Base-by-base conservation (phyloP, 495 filamentous ascomycete species). In the Neurospora sp. region DNA sequence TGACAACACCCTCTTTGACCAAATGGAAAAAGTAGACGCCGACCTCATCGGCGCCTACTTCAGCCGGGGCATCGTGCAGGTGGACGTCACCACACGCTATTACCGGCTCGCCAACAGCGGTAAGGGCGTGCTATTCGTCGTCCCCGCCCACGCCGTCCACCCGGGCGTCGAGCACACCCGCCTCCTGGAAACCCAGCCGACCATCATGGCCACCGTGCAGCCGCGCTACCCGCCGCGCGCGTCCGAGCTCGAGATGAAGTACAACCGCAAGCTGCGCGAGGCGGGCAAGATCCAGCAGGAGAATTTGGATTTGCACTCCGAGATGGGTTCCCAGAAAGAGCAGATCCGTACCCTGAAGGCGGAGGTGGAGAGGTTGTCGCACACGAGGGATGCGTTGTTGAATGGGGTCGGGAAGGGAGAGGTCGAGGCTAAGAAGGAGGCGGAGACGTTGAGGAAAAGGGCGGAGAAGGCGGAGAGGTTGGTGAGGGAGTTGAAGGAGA, bases 81-180 rank as follows among this genome's bases (percentile, higher is more conserved):
- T 87, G 31, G 82, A 86, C 72, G 48, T 87, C 23, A 70, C 70
- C 2, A 85, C 86, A 11, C 77, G 86, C 12, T 87, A 84, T 72
- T 86, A 85, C 74, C 83, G 86, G 5, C 69, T 88, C 1, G 79
- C 81, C 14, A 78, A 77, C 20, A 77, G 77, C n/a, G 84, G 83
- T 5, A 76, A 74, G 62, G 75, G 73, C 8, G 81, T 84, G 0
- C 74, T 89, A 70, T 89, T 88, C 74, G 80, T 88, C 31, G 77
- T 87, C 62, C 87, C 86, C 3, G 87, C 84, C 14, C 83, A 82
- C 71, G 76, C 78, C 20, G 75, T 81, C 38, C 85, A 86, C 73
- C 83, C 86, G 0, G 83, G 73, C 40, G 82, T 81, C 59, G 77
- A 75, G 70, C 74, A 82, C 39, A 87, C 84, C 8, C 76, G 79